Conservation (phyloP, 768 basidiomycete genomes). For the Coprinopsis sp. region DNA sequence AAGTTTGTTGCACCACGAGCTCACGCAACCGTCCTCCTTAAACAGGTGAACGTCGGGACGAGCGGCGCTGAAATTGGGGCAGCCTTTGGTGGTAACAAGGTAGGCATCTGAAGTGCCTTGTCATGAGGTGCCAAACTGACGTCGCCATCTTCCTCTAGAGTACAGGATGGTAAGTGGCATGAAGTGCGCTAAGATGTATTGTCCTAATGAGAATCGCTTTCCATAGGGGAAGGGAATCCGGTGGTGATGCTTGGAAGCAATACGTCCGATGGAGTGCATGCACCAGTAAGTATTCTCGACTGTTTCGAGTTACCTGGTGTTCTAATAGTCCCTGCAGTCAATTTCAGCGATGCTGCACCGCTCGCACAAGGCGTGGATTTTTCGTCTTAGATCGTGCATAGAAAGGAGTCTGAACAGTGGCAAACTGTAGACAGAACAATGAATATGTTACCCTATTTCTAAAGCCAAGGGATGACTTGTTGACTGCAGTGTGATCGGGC, state of each 20-base stretch:
- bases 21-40: too few relatives aligned
- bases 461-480: not conserved
- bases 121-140: slow-evolving; percentile 7
- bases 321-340: slow-evolving; percentile 42
- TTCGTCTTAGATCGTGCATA: slow-evolving; percentile 31
- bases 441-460: too few relatives aligned
- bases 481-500: not conserved
- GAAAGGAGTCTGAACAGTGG: not conserved
- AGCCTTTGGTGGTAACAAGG: slow-evolving; percentile 94
- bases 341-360: slow-evolving; percentile 85
- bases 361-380: slow-evolving; percentile 94
- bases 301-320: slow-evolving; percentile 2
- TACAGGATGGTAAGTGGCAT: slow-evolving; percentile 66
- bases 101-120: slow-evolving; percentile 31
- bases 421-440: too few relatives aligned
- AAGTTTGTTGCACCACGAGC: slow-evolving; percentile 9
- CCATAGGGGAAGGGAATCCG: slow-evolving; percentile 94
- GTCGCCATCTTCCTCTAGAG: slow-evolving; percentile 40
- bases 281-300: slow-evolving; percentile 45
- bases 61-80: slow-evolving; percentile 66
- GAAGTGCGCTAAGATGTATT: not conserved
- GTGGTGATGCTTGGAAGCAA: slow-evolving; percentile 98
- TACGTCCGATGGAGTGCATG: slow-evolving; percentile 91
- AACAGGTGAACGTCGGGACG: slow-evolving; percentile 54
- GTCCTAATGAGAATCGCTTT: slow-evolving; percentile 4